Evolutionary conservation across 371 early-diverging fungal species (phyloP).

Genomic region (Umbelopsis sp.): DNA sequence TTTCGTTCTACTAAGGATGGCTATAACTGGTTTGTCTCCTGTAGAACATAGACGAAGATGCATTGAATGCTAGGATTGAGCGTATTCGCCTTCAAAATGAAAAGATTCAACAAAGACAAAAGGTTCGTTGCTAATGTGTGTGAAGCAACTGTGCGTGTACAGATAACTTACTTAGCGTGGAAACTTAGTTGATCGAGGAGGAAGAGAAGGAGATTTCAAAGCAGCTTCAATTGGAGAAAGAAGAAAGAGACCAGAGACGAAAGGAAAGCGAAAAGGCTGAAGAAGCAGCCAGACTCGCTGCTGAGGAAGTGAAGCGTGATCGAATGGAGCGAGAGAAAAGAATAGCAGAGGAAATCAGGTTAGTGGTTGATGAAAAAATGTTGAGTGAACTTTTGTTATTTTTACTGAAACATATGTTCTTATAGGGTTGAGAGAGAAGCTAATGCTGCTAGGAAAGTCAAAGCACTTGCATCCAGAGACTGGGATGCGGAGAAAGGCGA

Average conservation of each 20-base stretch:
- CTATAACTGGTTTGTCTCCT: background rate
- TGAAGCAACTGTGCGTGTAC: background rate
- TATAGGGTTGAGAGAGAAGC: constrained; percentile 12
- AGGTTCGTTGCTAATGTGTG: background rate
- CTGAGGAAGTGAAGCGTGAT: background rate
- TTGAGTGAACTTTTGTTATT: no score
- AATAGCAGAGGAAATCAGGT: constrained; percentile 1
- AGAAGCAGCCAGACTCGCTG: constrained; percentile 3
- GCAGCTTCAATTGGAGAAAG: background rate
- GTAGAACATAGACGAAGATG: constrained; percentile 13
- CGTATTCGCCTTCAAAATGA: constrained; percentile 15
- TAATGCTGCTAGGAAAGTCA: constrained; percentile 10
- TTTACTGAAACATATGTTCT: background rate
- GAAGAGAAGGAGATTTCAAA: constrained; percentile 4
- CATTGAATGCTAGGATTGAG: constrained; percentile 16
- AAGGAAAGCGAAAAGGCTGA: background rate
- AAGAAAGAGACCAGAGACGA: background rate
- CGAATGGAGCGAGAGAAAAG: background rate
- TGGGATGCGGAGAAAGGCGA: constrained; percentile 14
- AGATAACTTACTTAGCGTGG: background rate
- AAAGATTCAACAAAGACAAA: background rate
- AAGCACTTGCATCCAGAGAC: constrained; percentile 4
- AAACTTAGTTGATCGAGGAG: background rate
- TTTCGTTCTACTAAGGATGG: background rate
- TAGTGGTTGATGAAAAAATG: background rate